These are phyloP conservation scores for Aspergillus melleus DNA, from an alignment of 2,329 filamentous ascomycete genomes.

Conservation along the genomic window DNA sequence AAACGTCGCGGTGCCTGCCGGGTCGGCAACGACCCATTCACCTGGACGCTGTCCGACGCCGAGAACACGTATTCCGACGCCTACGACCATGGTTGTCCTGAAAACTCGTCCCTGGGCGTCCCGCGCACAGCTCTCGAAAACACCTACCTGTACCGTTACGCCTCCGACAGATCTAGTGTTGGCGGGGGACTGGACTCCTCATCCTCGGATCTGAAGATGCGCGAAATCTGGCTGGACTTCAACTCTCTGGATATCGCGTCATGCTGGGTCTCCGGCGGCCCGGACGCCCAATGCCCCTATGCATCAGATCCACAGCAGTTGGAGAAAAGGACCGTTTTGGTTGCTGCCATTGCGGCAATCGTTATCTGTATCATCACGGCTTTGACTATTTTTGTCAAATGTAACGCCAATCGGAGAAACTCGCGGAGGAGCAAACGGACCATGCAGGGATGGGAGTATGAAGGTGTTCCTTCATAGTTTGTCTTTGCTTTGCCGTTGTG, in stretches of 20 bases:
- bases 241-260: slow-evolving; percentile 57
- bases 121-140: slow-evolving; percentile 66
- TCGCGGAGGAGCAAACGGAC: slow-evolving; percentile 53
- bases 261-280: slow-evolving; percentile 62
- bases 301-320: slow-evolving; percentile 43
- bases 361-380: slow-evolving; percentile 63
- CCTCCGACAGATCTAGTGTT: slow-evolving; percentile 29
- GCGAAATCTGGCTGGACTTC: slow-evolving; percentile 59
- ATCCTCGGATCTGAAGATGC: slow-evolving; percentile 26
- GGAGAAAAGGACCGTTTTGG: slow-evolving; percentile 52
- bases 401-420: slow-evolving; percentile 60
- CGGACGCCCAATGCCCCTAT: slow-evolving; percentile 62
- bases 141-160: slow-evolving; percentile 53
- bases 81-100: slow-evolving; percentile 48
- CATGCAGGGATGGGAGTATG: slow-evolving; percentile 63
- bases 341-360: slow-evolving; percentile 63
- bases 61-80: slow-evolving; percentile 47
- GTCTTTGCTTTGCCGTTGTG: not conserved
- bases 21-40: slow-evolving; percentile 53
- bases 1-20: slow-evolving; percentile 59
- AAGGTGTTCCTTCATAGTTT: slow-evolving; percentile 59
- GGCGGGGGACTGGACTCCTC: slow-evolving; percentile 25
- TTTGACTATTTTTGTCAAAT: slow-evolving; percentile 64
- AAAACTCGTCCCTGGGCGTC: slow-evolving; percentile 53
- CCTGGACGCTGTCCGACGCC: slow-evolving; percentile 54